phyloP scores from a whole-genome alignment of 345 rosid genomes.

The Eucalyptus polyanthemos region DNA sequence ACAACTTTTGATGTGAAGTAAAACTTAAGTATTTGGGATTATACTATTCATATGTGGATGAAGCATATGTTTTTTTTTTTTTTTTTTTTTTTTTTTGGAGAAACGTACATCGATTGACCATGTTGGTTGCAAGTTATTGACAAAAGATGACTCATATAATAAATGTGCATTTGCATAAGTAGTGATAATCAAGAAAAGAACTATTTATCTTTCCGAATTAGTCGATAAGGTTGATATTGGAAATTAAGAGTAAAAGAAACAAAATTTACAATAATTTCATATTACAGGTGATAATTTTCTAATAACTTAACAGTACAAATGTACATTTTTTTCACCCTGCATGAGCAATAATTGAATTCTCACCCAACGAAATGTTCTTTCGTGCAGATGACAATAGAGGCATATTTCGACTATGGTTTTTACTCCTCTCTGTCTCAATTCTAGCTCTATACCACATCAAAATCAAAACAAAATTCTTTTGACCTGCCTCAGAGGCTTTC shows the following conservation, averaged over 20 bases:
- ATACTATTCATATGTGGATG: neutral
- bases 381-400: neutral
- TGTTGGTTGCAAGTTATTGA: neutral
- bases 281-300: neutral
- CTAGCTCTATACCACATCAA: neutral
- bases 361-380: neutral
- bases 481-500: neutral
- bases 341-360: neutral
- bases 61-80: neutral
- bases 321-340: neutral
- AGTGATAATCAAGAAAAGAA: neutral
- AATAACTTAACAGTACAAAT: neutral
- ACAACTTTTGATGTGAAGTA: neutral
- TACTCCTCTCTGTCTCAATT: neutral
- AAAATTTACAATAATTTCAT: neutral
- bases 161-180: neutral
- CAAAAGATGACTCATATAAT: neutral
- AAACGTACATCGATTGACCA: accelerated
- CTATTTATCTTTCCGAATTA: neutral
- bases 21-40: neutral
- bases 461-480: neutral
- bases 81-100: neutral
- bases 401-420: neutral
- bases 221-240: neutral
- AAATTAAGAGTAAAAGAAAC: neutral